A percentile compares a stretch with the other conserved stretches of the same genome.
These are phyloP conservation scores for Aspergillus wentii DNA, from an alignment of 495 filamentous ascomycete species.

Conservation along the genomic window DNA sequence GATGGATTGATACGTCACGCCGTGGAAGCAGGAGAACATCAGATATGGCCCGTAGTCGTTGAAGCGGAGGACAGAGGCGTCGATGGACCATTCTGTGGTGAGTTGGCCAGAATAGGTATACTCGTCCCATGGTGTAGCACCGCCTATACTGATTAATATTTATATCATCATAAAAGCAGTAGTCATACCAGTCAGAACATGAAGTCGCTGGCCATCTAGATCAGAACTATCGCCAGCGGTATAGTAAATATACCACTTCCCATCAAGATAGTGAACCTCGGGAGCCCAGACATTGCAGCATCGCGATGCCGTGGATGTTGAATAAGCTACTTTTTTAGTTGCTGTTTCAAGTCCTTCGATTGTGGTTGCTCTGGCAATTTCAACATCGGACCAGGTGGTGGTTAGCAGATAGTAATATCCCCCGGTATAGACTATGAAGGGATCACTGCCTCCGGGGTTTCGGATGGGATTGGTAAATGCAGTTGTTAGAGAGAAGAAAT, in stretches of 20 bases:
- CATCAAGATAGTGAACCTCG: conserved; percentile 45
- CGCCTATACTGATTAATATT: no score
- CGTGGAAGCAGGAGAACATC: conserved; percentile 42
- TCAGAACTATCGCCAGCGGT: conserved; percentile 14
- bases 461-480: conserved; percentile 29
- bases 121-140: conserved; percentile 38
- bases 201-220: conserved; percentile 12
- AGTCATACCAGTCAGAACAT: conserved; percentile 10
- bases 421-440: conserved; percentile 40
- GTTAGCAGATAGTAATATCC: conserved; percentile 51
- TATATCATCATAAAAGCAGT: no score
- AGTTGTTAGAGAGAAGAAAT: not conserved
- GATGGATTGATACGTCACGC: conserved; percentile 34
- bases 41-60: conserved; percentile 31
- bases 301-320: conserved; percentile 25
- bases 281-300: conserved; percentile 55
- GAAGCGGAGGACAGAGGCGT: conserved; percentile 37
- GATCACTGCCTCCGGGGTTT: conserved; percentile 31
- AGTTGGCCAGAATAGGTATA: conserved; percentile 14
- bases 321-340: conserved; percentile 42
- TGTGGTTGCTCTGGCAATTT: conserved; percentile 43
- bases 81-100: conserved; percentile 28
- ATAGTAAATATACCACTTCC: conserved; percentile 44
- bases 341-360: conserved; percentile 44
- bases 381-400: conserved; percentile 45